These are phyloP conservation scores for Cinnamomum micranthum DNA, from an alignment of 164 flowering plant genomes.

Conservation along the genomic window DNA sequence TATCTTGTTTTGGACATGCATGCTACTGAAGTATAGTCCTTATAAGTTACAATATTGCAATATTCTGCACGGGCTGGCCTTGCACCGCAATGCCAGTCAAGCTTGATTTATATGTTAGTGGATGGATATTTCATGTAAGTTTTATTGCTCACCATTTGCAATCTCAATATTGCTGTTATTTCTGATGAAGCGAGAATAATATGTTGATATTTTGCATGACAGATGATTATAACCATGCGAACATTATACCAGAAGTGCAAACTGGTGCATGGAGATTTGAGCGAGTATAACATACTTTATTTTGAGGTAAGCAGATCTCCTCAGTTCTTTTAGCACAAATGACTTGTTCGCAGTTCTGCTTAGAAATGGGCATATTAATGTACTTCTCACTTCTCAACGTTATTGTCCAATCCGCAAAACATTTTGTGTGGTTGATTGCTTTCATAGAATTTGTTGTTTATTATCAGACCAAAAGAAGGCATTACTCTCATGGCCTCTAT, in stretches of 20 bases:
- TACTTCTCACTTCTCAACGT: too few species aligned
- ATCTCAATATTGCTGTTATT: neutral
- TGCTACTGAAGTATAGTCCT: too few species aligned
- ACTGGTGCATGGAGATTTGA: slow-evolving; percentile 98
- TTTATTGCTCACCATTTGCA: neutral
- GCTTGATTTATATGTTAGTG: neutral
- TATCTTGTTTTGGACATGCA: too few species aligned
- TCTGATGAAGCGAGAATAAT: slow-evolving; percentile 4
- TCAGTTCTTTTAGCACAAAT: neutral
- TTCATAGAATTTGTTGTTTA: neutral
- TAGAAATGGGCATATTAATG: too few species aligned
- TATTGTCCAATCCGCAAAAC: too few species aligned
- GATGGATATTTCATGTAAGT: neutral
- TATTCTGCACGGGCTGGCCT: neutral
- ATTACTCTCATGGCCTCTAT: neutral
- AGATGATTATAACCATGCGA: slow-evolving; percentile 85
- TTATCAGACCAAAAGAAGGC: too few species aligned
- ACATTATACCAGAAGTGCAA: slow-evolving; percentile 92
- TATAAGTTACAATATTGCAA: too few species aligned
- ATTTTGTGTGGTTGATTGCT: neutral
- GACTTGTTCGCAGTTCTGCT: neutral
- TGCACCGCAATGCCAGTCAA: neutral
- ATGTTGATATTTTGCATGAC: slow-evolving; percentile 4
- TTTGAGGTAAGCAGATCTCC: slow-evolving; percentile 54
- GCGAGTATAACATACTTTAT: slow-evolving; percentile 94